Evolutionary conservation across 1,284 basidiomycete species (phyloP), one percentile per base, ranked within the genome.

Genomic region (Phenoliferia sp.): DNA sequence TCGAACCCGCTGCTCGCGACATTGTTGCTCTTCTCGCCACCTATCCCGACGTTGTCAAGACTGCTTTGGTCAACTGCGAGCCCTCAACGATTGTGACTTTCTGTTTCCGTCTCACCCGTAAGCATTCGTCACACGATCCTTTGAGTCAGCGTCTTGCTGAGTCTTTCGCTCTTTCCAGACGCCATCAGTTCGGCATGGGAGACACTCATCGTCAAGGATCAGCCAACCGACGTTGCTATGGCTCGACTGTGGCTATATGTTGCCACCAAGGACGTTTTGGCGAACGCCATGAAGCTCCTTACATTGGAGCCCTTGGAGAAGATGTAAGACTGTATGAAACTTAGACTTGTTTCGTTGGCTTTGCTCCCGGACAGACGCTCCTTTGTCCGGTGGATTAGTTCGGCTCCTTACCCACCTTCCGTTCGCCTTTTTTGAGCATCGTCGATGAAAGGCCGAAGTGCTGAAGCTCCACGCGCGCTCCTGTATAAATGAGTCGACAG

Each of bases 211-310:
- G 93, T 96, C 52, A 88, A 90, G 76, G 88, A 90, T 4, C 89
- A 92, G 78, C 78, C 80, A 62, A 78, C 80, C 70, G 83, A 86
- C 73, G 84, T 92, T 71, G 94, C 92, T 0, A 80, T 85, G 71
- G 94, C 94, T n/a, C 84, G 92, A 75, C 82, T 99, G 81, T 97
- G 89, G 85, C 79, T 99, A 78, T 99, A 92, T 81, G 82, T 92
- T 72, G 88, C 86, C 77, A 90, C 94, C 66, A 85, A 90, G 80
- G 90, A 94, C 75, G 94, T 97, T 28, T 83, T 99, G 65, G 89
- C 85, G 9, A 87, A 86, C 63, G 90, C 92, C 61, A 89, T 99
- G 88, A 85, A 88, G 75, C 78, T 99, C 79, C 80, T 99, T 74
- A 95, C 90, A 73, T 86, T 97, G 74, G 85, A 87, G 64, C 94